Evolutionary conservation across 305 asterid genomes (phyloP), one percentile per base, ranked within the genome.

Genomic region (Striga hermonthica): DNA sequence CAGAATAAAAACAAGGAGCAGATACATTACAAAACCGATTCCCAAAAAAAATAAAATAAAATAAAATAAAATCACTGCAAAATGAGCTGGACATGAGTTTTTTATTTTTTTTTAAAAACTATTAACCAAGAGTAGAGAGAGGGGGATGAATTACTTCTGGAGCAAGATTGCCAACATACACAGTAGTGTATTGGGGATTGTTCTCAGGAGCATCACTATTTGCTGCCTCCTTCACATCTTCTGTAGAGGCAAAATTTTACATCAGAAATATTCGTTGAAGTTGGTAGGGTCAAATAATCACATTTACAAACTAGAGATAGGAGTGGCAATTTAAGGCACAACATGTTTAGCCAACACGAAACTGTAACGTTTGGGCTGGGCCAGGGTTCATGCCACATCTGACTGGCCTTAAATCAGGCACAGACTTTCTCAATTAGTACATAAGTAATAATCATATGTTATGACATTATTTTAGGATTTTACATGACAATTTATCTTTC

Each of bases 161-260:
- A 69, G 97, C 91, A 74, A 91, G 91, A 77, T 91, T 89, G 66
- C 98, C 98, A 3, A 87, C 96, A 63, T 88, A 91, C 47, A 91
- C 96, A 11, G 95, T 91, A 54, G 96, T 91, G 72, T 77, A 91
- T 55, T 81, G 96, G 37, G 94, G 95, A 70, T 91, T 91, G 64
- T 89, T 89, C 73, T 91, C 96, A 35, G 95, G 98, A 70, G 91
- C 95, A 75, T 91, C 96, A 81, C 80, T 79, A 65, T 73, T 83
- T 55, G 75, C 79, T 37, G 76, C 80, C 73, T 91, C 96, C 71
- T 85, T 86, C 67, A 80, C 86, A 57, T 87, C 96, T 58, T 86
- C 98, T 87, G 86, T 79, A 64, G 71, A 60, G 72, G 74, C 60
- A 61, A 58, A 67, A 47, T 34, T 31, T 49, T 35, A 13, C 37